A percentile compares a stretch with the other conserved stretches of the same genome.
Evolutionary conservation across 257 asterid genomes (phyloP).

Genomic region (Solanum neorickii): DNA sequence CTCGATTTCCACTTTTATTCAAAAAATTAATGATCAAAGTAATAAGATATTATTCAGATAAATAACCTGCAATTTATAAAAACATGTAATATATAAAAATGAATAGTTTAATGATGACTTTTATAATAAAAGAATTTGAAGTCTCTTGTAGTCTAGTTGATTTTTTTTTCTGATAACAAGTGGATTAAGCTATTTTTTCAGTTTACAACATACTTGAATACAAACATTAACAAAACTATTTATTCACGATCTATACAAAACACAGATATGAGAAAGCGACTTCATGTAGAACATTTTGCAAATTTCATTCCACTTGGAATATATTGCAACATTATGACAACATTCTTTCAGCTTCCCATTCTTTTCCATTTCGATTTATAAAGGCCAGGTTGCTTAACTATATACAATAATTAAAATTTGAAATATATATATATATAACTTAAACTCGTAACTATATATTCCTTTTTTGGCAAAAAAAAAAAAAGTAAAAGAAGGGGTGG

Average conservation of each 20-base stretch:
- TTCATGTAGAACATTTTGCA: not conserved
- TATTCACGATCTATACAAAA: not conserved
- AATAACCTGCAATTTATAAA: no score
- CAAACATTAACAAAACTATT: not conserved
- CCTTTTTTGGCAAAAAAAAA: no score
- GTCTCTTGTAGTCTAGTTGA: no score
- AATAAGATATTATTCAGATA: no score
- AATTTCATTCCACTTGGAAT: not conserved
- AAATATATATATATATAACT: not conserved
- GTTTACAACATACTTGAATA: no score
- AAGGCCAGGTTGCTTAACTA: not conserved
- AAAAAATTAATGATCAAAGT: no score
- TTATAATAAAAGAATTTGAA: no score
- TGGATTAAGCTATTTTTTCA: no score
- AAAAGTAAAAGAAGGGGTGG: not conserved
- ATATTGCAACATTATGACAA: slow-evolving; percentile 3
- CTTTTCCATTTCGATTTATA: not conserved
- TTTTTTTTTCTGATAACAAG: no score
- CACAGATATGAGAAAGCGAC: not conserved
- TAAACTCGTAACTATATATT: not conserved
- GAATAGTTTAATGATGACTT: no score
- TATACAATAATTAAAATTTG: not conserved
- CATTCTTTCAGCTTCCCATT: not conserved
- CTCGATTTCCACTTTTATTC: no score
- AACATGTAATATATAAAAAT: no score